Evolutionary conservation across 1,284 basidiomycete species (phyloP).

Genomic region (Ceratobasidium sp.): DNA sequence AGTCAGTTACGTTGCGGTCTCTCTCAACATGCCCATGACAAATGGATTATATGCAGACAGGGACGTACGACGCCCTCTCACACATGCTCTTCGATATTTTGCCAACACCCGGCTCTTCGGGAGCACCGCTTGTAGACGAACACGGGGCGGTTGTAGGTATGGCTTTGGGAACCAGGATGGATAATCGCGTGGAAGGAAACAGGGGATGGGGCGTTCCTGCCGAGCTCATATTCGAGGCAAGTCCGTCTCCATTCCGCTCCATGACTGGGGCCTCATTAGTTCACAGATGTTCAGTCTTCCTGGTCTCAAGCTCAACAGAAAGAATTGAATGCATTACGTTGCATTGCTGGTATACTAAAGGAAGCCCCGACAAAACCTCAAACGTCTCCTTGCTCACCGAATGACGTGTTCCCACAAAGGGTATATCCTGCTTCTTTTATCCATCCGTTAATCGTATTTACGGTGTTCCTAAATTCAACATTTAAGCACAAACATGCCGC

Average conservation of each 20-base stretch:
- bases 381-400: not conserved
- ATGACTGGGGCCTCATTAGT: not conserved
- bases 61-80: slow-evolving; percentile 72
- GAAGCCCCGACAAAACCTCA: not conserved
- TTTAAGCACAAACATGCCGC: not conserved
- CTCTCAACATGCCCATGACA: not conserved
- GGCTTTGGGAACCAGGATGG: slow-evolving; percentile 68
- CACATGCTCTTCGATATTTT: slow-evolving; percentile 64
- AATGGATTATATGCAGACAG: slow-evolving; percentile 55
- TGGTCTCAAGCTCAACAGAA: slow-evolving; percentile 43
- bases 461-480: slow-evolving; percentile 45
- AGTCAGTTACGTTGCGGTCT: slow-evolving; percentile 51
- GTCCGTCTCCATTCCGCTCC: slow-evolving; percentile 37
- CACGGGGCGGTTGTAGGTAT: slow-evolving; percentile 73
- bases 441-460: slow-evolving; percentile 39
- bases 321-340: not conserved
- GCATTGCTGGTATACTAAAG: not conserved
- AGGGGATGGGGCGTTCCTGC: slow-evolving; percentile 74
- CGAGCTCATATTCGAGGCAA: slow-evolving; percentile 71
- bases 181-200: slow-evolving; percentile 62
- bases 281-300: slow-evolving; percentile 61
- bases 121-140: slow-evolving; percentile 73
- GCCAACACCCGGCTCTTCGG: slow-evolving; percentile 72
- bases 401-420: not conserved
- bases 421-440: not conserved